Evolutionary conservation across 257 asterid species (phyloP).

Genomic region (Schizonepeta tenuifolia): DNA sequence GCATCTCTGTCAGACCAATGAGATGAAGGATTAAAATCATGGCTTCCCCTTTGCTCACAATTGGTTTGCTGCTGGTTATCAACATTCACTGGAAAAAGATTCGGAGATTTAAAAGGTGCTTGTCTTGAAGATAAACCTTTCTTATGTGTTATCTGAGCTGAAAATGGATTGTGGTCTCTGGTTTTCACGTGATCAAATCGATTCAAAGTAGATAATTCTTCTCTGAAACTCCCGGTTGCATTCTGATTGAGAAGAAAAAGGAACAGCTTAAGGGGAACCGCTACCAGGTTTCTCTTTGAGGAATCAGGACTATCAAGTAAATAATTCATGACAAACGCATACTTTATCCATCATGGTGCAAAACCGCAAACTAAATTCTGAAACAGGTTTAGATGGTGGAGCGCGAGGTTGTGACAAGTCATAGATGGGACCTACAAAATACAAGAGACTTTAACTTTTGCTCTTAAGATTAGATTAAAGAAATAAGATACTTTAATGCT

Average conservation of each 20-base stretch:
- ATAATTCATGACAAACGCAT: slow-evolving; percentile 34
- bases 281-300: slow-evolving; percentile 33
- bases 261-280: slow-evolving; percentile 1
- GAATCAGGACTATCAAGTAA: slow-evolving; percentile 26
- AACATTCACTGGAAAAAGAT: slow-evolving; percentile 41
- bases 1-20: slow-evolving; percentile 39
- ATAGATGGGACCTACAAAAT: slow-evolving; percentile 48
- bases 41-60: slow-evolving; percentile 39
- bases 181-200: slow-evolving; percentile 30
- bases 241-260: slow-evolving; percentile 46
- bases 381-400: slow-evolving; percentile 38
- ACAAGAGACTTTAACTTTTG: slow-evolving; percentile 24
- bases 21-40: slow-evolving; percentile 39
- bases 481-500: background rate
- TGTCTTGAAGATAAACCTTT: slow-evolving; percentile 46
- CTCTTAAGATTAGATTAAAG: slow-evolving; percentile 22
- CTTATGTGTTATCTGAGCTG: slow-evolving; percentile 38
- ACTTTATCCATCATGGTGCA: slow-evolving; percentile 52
- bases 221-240: slow-evolving; percentile 38
- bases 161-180: slow-evolving; percentile 35
- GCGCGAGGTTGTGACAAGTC: slow-evolving; percentile 39
- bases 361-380: slow-evolving; percentile 45
- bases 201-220: slow-evolving; percentile 50
- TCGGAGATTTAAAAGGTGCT: slow-evolving; percentile 52
- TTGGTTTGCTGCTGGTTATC: slow-evolving; percentile 39